A percentile compares a stretch with the other conserved stretches of the same genome.
Conservation (phyloP, 129 eudicot species). For the Centella asiatica region DNA sequence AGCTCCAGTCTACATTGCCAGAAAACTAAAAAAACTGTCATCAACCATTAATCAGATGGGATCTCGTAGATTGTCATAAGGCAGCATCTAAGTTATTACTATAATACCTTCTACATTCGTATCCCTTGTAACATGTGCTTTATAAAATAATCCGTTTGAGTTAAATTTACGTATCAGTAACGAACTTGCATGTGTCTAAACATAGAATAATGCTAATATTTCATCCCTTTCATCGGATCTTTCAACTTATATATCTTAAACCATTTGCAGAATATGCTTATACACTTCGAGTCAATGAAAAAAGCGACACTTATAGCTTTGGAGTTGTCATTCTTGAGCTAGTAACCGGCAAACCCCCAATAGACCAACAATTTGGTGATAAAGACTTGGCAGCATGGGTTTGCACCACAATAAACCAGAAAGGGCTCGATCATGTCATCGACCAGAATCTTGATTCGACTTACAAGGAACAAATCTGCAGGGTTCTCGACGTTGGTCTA, state of each 20-base stretch:
- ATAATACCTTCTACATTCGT: background rate
- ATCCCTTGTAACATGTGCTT: background rate
- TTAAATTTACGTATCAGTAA: too few species aligned
- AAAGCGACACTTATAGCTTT: slow-evolving; percentile 89
- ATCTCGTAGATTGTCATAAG: background rate
- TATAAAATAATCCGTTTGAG: background rate
- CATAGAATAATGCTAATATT: too few species aligned
- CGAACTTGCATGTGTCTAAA: background rate
- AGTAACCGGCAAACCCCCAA: slow-evolving; percentile 64
- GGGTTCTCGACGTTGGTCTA: slow-evolving; percentile 60
- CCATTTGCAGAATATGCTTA: slow-evolving; percentile 67
- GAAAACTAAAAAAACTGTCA: background rate
- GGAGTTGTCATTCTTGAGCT: slow-evolving; percentile 83
- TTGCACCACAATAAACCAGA: slow-evolving; percentile 33
- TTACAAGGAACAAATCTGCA: slow-evolving; percentile 50
- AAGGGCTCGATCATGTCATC: slow-evolving; percentile 47
- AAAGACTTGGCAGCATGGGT: slow-evolving; percentile 77
- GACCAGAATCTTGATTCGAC: slow-evolving; percentile 45
- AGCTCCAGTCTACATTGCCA: too few species aligned
- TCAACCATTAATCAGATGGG: background rate
- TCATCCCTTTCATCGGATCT: too few species aligned
- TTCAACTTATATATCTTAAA: too few species aligned
- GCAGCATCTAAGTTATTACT: too few species aligned
- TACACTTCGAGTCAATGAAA: slow-evolving; percentile 78
- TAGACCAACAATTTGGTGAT: slow-evolving; percentile 55